Evolutionary conservation across 2,329 filamentous ascomycete species (phyloP), one percentile per base, ranked within the genome.

Genomic region (Phaeosphaeriaceae sp.): DNA sequence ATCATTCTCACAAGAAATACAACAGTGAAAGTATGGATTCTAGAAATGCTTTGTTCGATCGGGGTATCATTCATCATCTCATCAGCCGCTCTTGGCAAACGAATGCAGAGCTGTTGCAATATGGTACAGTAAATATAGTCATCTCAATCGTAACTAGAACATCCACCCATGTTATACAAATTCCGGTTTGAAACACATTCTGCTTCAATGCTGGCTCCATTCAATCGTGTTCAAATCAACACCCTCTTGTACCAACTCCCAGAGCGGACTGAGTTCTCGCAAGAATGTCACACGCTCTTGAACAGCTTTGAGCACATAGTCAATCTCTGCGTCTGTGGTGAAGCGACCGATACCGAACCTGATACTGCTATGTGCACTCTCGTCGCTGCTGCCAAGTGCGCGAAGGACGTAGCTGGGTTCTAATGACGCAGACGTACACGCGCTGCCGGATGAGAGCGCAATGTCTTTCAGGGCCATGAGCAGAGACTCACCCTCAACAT

Each of bases 381-480:
- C 94, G 66, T 99, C 94, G 61, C 92, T 97, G 81, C 89, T 97
- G 50, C 94, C 94, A 15, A 99, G 82, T 4, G 94, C 94, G 48
- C 94, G 87, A 23, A 99, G 83, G 38, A 99, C 94, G 73, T 99
- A 99, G 73, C 90, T 96, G 13, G 94, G 94, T 74, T 99, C 94
- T 28, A 99, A 80, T 1, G 94, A 99, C 0, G 94, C 94, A 4
- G 93, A 97, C 2, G 94, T 99, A 77, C 94, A 99, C 5, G 94
- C 94, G 68, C 92, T 97, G 48, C 94, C 94, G 0, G 94, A 99
- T 6, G 93, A 97, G 29, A 99, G 80, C 0, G 94, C 94, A 74
- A 99, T 97, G 63, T 99, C 94, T 77, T 99, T 99, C 37, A 99
- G 79, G 0, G 94, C 94, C 94, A 99, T 99, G 56, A 99, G 83